phyloP scores from a whole-genome alignment of 345 rosid genomes.

The Limnanthes douglasii region DNA sequence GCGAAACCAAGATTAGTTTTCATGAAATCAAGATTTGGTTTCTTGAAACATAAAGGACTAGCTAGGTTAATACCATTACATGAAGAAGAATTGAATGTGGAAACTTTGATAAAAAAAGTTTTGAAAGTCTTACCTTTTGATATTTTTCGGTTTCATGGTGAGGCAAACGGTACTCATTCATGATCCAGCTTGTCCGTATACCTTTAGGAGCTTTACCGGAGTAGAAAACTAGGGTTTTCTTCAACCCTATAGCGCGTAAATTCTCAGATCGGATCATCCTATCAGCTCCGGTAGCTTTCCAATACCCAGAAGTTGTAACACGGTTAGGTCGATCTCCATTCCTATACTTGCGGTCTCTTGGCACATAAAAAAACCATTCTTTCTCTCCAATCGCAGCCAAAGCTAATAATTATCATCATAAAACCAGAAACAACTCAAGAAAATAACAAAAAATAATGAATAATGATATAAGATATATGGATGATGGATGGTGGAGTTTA shows the following conservation, averaged over 20 bases:
- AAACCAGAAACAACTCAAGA: background rate
- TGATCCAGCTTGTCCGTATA: conserved; percentile 93
- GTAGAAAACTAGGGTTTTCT: conserved; percentile 99
- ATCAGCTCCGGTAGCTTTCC: conserved; percentile 99
- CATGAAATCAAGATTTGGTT: no score
- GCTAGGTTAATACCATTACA: conserved; percentile 8
- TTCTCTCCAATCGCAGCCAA: conserved; percentile 98
- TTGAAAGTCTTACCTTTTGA: conserved; percentile 44
- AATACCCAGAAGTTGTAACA: conserved; percentile 90
- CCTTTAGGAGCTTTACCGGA: conserved; percentile 99
- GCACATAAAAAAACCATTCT: conserved; percentile 98
- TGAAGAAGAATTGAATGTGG: background rate
- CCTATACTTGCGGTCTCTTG: conserved; percentile 84
- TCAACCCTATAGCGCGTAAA: conserved; percentile 66
- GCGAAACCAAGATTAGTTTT: no score
- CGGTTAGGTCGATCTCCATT: conserved; percentile 97
- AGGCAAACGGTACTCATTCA: conserved; percentile 98
- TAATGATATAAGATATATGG: background rate
- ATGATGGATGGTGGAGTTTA: conserved; percentile 3
- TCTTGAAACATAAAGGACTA: conserved; percentile 8
- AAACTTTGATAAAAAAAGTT: background rate
- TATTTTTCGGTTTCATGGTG: conserved; percentile 86
- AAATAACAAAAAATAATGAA: background rate
- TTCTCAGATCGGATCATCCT: conserved; percentile 79
- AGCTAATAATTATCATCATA: conserved; percentile 39